A percentile compares a stretch with the other conserved stretches of the same genome.
These are phyloP conservation scores for Pseudocercospora pini-densiflorae DNA, from an alignment of 2,329 filamentous ascomycete species.

Conservation along the genomic window DNA sequence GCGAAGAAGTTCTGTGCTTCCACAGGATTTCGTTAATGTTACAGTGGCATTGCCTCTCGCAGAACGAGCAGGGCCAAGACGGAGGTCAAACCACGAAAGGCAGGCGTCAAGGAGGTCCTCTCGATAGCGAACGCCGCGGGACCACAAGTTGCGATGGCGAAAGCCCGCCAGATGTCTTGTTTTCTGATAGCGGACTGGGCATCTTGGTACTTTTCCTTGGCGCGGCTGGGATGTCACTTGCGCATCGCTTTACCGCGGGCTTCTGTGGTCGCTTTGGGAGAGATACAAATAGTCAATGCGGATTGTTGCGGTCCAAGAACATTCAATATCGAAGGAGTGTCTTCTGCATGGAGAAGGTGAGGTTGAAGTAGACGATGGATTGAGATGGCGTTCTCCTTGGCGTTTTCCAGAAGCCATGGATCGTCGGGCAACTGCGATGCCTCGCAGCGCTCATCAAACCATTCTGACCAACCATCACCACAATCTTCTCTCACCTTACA, in stretches of 20 bases:
- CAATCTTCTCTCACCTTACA: no score
- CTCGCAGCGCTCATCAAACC: not conserved
- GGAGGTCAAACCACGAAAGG: slow-evolving; percentile 26
- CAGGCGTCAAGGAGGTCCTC: slow-evolving; percentile 19
- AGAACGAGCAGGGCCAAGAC: slow-evolving; percentile 24
- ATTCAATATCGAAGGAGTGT: not conserved
- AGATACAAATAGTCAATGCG: not conserved
- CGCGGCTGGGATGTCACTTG: not conserved
- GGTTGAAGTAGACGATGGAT: not conserved
- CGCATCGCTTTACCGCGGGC: slow-evolving; percentile 9
- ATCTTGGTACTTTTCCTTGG: slow-evolving; percentile 8
- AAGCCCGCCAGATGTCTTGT: slow-evolving; percentile 13
- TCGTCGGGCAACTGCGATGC: not conserved
- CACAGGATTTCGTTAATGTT: slow-evolving; percentile 20
- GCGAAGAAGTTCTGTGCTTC: not conserved
- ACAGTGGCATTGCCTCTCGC: slow-evolving; percentile 25
- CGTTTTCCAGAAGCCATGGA: not conserved
- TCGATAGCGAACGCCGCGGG: slow-evolving; percentile 20
- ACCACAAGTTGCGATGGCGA: slow-evolving; percentile 6
- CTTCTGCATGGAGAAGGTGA: not conserved
- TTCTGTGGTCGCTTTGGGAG: not conserved
- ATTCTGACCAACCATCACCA: not conserved
- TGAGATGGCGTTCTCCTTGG: not conserved
- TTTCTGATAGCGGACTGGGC: slow-evolving; percentile 1
- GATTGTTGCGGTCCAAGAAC: not conserved